These are phyloP conservation scores for Fusarium chaquense DNA, from an alignment of 2,329 filamentous ascomycete genomes.

Conservation along the genomic window DNA sequence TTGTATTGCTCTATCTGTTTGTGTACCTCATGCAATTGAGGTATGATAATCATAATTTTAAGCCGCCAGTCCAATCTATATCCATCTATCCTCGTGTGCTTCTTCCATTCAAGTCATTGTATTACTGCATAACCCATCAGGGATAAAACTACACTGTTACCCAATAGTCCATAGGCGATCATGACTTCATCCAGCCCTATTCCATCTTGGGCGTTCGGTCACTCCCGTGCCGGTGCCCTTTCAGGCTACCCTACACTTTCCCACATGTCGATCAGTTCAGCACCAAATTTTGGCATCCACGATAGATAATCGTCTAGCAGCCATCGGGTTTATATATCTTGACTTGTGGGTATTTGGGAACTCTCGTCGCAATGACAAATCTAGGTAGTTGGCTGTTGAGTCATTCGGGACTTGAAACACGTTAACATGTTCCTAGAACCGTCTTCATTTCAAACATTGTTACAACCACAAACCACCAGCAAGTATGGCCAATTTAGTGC, in stretches of 20 bases:
- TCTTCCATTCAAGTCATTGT: background rate
- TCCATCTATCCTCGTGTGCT: background rate
- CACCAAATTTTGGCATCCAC: background rate
- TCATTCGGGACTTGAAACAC: background rate
- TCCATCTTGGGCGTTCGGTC: conserved; percentile 31
- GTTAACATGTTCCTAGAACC: background rate
- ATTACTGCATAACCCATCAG: background rate
- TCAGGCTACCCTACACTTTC: conserved; percentile 33
- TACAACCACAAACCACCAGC: too few species aligned
- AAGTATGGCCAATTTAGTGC: background rate
- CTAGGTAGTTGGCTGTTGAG: too few species aligned
- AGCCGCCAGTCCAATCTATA: background rate
- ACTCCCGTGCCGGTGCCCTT: conserved; percentile 16
- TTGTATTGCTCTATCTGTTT: background rate
- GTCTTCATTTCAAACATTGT: background rate
- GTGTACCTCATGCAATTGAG: background rate
- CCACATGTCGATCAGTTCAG: background rate
- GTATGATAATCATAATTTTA: background rate
- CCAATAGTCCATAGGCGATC: background rate
- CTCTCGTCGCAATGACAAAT: background rate
- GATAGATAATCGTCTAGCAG: background rate
- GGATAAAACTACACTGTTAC: background rate
- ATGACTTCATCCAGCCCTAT: conserved; percentile 48
- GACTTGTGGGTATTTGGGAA: background rate
- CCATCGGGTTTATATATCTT: background rate